phyloP scores from a whole-genome alignment of 257 asterid genomes.

The Solanum appendiculatum region DNA sequence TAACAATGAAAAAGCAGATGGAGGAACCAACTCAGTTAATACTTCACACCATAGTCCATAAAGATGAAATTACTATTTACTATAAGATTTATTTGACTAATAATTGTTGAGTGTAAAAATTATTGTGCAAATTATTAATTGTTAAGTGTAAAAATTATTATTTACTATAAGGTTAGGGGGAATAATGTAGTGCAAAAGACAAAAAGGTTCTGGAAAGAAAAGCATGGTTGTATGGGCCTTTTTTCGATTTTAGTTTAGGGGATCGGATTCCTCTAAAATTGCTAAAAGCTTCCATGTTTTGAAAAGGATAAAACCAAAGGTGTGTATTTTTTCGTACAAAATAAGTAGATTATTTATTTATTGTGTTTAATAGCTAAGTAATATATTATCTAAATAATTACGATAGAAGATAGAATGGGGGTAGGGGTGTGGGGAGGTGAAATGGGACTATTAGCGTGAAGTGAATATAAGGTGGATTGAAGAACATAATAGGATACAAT shows the following conservation, averaged over 20 bases:
- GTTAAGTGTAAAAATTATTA: background rate
- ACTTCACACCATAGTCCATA: background rate
- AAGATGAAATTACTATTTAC: background rate
- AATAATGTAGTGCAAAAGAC: slow-evolving; percentile 2
- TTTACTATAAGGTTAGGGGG: background rate
- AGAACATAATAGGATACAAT: background rate
- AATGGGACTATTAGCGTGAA: background rate
- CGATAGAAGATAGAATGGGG: rapidly evolving
- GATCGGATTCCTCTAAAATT: background rate
- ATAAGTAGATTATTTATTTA: too few species aligned
- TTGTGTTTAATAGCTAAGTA: background rate
- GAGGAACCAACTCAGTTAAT: background rate
- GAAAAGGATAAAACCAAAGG: background rate
- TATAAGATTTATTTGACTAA: background rate
- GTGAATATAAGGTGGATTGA: background rate
- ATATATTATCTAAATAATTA: background rate
- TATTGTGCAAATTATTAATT: background rate
- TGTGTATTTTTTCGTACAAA: background rate
- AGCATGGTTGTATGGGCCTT: background rate
- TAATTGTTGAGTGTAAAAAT: background rate
- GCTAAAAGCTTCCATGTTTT: background rate
- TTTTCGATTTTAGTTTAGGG: background rate
- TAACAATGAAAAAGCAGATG: background rate
- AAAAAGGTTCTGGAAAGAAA: background rate
- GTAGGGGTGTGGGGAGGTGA: background rate